Evolutionary conservation across 2,329 filamentous ascomycete species (phyloP).

Genomic region (Epichloe sylvatica): DNA sequence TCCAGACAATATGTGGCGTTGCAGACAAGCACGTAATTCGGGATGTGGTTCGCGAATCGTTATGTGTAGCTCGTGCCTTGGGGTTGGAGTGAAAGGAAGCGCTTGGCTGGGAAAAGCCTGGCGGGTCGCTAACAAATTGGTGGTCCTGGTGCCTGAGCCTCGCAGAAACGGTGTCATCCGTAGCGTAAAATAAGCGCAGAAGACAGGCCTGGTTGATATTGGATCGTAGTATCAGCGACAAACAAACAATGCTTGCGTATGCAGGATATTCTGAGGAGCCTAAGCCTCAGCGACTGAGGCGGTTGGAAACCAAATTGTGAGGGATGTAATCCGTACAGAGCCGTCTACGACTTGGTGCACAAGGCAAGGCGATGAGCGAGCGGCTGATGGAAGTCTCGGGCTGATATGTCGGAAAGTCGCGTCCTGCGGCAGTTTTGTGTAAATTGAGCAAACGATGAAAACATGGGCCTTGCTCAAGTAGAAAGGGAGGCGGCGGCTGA

Average conservation of each 20-base stretch:
- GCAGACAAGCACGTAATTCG: background rate
- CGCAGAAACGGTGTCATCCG: background rate
- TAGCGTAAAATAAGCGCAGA: background rate
- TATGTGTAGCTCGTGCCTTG: background rate
- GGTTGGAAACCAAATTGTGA: background rate
- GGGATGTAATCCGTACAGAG: background rate
- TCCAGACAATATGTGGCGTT: background rate
- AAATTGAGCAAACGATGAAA: background rate
- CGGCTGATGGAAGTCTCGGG: background rate
- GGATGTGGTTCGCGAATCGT: background rate
- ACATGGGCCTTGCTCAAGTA: too few relatives aligned
- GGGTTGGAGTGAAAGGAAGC: background rate
- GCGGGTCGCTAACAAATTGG: background rate
- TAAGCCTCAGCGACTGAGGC: background rate
- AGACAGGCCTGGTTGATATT: background rate
- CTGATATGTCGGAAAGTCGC: background rate
- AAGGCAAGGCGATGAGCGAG: background rate
- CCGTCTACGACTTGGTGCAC: background rate
- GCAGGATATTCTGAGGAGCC: too few relatives aligned
- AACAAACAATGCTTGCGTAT: background rate
- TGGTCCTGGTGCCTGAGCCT: background rate
- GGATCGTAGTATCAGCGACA: background rate
- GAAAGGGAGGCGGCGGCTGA: background rate
- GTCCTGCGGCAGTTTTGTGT: background rate
- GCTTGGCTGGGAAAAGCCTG: background rate